These are phyloP conservation scores for Apophysomyces trapeziformis DNA, from an alignment of 371 early-diverging fungal species.

Conservation along the genomic window DNA sequence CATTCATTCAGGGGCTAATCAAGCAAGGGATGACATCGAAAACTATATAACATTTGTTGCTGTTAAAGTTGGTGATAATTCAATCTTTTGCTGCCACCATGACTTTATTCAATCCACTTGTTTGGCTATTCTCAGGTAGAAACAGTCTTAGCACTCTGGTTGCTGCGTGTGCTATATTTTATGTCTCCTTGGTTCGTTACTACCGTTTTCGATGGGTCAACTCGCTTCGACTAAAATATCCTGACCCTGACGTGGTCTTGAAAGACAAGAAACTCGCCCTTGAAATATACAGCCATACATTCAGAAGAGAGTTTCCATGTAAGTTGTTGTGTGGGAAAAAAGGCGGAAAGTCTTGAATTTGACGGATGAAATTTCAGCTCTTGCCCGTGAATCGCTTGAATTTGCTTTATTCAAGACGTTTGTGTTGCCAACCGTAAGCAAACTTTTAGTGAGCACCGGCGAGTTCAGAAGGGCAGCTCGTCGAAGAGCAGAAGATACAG, in stretches of 20 bases:
- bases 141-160: neutral
- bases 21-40: too few relatives aligned
- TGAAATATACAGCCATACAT: constrained; percentile 38
- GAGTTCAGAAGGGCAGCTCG: constrained; percentile 40
- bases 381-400: constrained; percentile 36
- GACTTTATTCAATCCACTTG: neutral
- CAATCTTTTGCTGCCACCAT: neutral
- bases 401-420: constrained; percentile 59
- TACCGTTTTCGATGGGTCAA: constrained; percentile 41
- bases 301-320: constrained; percentile 54
- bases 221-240: constrained; percentile 41
- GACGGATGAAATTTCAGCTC: neutral
- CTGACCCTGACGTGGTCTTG: constrained; percentile 48
- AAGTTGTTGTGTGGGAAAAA: constrained; percentile 11
- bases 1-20: too few relatives aligned
- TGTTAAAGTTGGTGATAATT: too few relatives aligned
- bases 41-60: too few relatives aligned
- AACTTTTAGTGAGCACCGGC: constrained; percentile 47
- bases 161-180: constrained; percentile 13
- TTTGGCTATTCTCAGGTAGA: neutral
- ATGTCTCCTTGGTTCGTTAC: constrained; percentile 43
- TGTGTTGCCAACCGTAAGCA: constrained; percentile 56
- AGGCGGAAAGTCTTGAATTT: too few relatives aligned
- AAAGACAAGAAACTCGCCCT: constrained; percentile 43
- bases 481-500: constrained; percentile 56